A percentile compares a stretch with the other conserved stretches of the same genome.
Evolutionary conservation across 805 yeast genomes (phyloP).

Genomic region (Lipomyces sp.): DNA sequence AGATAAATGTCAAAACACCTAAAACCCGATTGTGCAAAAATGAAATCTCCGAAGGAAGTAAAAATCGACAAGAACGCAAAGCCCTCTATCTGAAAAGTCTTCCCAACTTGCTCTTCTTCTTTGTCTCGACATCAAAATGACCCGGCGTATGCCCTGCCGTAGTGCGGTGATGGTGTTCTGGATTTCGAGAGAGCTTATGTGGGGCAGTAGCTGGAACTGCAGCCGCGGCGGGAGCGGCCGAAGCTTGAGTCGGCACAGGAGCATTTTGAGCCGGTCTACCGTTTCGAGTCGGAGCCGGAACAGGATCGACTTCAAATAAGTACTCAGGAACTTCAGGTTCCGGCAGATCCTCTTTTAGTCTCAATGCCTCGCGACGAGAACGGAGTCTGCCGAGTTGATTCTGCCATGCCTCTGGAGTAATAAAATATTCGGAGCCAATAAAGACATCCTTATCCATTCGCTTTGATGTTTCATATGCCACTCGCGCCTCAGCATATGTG

Average conservation of each 20-base stretch:
- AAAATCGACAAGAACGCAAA: not conserved
- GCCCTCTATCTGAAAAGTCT: conserved; percentile 4
- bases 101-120: conserved; percentile 12
- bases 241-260: not conserved
- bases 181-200: conserved; percentile 19
- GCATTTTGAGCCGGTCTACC: conserved; percentile 1
- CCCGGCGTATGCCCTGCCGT: conserved; percentile 25
- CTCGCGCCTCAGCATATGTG: conserved; percentile 75
- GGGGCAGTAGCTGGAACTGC: conserved; percentile 24
- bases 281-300: conserved; percentile 5
- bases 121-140: conserved; percentile 21
- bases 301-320: conserved; percentile 34
- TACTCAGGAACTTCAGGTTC: conserved; percentile 35
- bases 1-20: no score
- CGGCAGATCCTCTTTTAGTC: conserved; percentile 36
- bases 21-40: not conserved
- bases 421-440: conserved; percentile 74
- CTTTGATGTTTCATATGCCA: conserved; percentile 65
- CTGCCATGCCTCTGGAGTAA: conserved; percentile 44
- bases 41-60: not conserved
- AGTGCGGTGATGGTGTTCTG: conserved; percentile 20
- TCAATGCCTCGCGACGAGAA: conserved; percentile 34
- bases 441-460: conserved; percentile 67
- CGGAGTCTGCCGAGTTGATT: conserved; percentile 34
- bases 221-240: not conserved